These are phyloP conservation scores for Tanacetum coccineum DNA, from an alignment of 129 eudicot species.

Conservation along the genomic window DNA sequence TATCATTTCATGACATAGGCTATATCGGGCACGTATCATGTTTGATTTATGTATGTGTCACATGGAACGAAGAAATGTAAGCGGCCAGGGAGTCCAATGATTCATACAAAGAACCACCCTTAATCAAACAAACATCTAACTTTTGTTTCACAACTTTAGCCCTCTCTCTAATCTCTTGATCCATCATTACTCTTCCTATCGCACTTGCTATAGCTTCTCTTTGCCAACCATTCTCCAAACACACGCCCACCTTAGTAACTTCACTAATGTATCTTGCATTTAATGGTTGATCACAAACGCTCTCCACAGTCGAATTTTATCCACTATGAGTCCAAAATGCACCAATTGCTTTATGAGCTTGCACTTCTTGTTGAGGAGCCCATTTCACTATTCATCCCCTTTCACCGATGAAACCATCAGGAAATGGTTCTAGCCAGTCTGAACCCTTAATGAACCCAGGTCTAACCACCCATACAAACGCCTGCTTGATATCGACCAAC, in stretches of 20 bases:
- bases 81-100: constrained; percentile 18
- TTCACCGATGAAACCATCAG: constrained; percentile 22
- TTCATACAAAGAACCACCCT: constrained; percentile 37
- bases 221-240: constrained; percentile 27
- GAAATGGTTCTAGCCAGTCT: constrained; percentile 26
- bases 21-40: too few species aligned
- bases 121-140: constrained; percentile 3
- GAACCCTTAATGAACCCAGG: too few species aligned
- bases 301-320: constrained; percentile 62
- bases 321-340: constrained; percentile 58
- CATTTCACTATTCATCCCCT: constrained; percentile 48
- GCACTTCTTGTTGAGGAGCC: constrained; percentile 53
- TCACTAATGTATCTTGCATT: constrained; percentile 36
- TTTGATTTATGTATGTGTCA: too few species aligned
- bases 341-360: constrained; percentile 38
- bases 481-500: too few species aligned
- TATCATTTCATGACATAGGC: too few species aligned
- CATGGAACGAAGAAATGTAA: constrained; percentile 25
- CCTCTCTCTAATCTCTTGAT: constrained; percentile 28
- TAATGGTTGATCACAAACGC: constrained; percentile 45
- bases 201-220: constrained; percentile 29
- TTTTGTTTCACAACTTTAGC: constrained; percentile 27
- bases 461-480: too few species aligned
- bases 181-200: constrained; percentile 36
- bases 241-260: constrained; percentile 36